Evolutionary conservation across 352 stramenopile species (phyloP).

Genomic region (Globisporangium recalcitrans): DNA sequence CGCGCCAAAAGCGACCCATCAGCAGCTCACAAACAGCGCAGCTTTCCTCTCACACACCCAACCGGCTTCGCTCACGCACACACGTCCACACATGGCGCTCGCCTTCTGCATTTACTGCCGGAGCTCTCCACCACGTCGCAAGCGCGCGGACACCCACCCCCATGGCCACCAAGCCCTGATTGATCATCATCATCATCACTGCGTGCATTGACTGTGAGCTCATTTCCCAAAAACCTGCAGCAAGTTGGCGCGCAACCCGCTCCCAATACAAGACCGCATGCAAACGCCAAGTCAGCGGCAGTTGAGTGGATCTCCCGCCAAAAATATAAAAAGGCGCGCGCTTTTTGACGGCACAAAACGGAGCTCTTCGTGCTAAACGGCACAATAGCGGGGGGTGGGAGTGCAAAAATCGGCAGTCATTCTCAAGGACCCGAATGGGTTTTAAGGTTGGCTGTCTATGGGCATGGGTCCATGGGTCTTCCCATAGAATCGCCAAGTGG

Average conservation of each 20-base stretch:
- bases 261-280: conserved; percentile 10
- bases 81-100: not conserved
- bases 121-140: not conserved
- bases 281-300: conserved; percentile 12
- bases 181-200: conserved; percentile 1
- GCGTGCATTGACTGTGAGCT: not conserved
- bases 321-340: conserved; percentile 14
- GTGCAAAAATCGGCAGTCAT: conserved; percentile 1
- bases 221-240: not conserved
- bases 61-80: not conserved
- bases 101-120: not conserved
- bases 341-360: conserved; percentile 1
- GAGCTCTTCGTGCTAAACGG: not conserved
- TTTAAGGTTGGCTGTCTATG: not conserved
- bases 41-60: too few relatives aligned
- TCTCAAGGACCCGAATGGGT: conserved; percentile 1
- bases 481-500: conserved; percentile 4
- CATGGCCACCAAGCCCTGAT: not conserved
- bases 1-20: not conserved
- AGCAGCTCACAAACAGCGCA: not conserved
- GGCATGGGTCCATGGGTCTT: conserved; percentile 2
- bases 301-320: conserved; percentile 13
- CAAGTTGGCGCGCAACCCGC: not conserved
- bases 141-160: not conserved
- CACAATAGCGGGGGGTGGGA: conserved; percentile 15